Evolutionary conservation across 495 filamentous ascomycete genomes (phyloP).

Genomic region (Talaromyces proteolyticus): DNA sequence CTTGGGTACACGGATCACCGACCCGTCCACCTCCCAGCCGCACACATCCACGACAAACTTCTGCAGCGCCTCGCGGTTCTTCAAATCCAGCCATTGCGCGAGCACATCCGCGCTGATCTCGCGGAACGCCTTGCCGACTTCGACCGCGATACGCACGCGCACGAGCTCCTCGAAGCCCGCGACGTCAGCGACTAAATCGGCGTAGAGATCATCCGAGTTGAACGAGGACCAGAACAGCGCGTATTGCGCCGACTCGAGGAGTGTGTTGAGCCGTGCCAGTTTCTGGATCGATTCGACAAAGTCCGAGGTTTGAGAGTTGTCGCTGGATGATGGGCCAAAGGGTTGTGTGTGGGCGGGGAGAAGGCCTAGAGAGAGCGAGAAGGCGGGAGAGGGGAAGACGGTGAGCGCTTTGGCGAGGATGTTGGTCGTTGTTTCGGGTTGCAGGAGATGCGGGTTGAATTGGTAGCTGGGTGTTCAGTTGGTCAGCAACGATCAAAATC

Average conservation of each 20-base stretch:
- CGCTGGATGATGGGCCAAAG: slow-evolving; percentile 34
- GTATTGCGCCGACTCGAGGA: slow-evolving; percentile 84
- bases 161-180: slow-evolving; percentile 96
- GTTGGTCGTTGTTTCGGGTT: slow-evolving; percentile 95
- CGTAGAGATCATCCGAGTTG: slow-evolving; percentile 92
- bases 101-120: slow-evolving; percentile 70
- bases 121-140: slow-evolving; percentile 81
- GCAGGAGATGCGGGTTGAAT: slow-evolving; percentile 98
- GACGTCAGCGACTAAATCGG: slow-evolving; percentile 90
- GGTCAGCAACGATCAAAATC: not conserved
- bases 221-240: slow-evolving; percentile 87
- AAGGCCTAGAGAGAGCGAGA: slow-evolving; percentile 87
- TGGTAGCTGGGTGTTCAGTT: slow-evolving; percentile 66
- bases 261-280: slow-evolving; percentile 73
- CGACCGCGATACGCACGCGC: slow-evolving; percentile 82
- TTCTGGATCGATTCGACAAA: slow-evolving; percentile 81
- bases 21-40: slow-evolving; percentile 73
- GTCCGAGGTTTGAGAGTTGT: slow-evolving; percentile 46
- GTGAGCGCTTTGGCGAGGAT: slow-evolving; percentile 97
- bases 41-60: slow-evolving; percentile 80
- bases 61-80: slow-evolving; percentile 61
- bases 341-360: slow-evolving; percentile 72
- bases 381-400: slow-evolving; percentile 94
- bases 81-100: slow-evolving; percentile 82
- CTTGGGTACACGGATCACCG: slow-evolving; percentile 67